Percentiles rank a stretch among this genome's conserved stretches.
phyloP scores from a whole-genome alignment of 2,329 filamentous ascomycete genomes.

The Fusarium denticulatum region DNA sequence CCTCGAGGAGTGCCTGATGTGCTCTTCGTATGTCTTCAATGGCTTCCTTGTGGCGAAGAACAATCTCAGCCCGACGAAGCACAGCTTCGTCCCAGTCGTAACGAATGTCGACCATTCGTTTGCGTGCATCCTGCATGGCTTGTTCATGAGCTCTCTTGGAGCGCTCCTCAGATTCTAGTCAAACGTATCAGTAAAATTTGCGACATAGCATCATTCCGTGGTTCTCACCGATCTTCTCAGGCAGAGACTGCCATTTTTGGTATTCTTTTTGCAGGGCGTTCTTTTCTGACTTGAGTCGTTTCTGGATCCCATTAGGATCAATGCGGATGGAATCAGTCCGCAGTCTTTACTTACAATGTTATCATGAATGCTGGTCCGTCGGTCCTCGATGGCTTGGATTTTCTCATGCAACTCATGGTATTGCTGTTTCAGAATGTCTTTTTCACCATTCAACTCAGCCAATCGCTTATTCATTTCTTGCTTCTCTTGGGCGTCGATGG shows the following conservation, averaged over 20 bases:
- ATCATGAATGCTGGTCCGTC: conserved; percentile 54
- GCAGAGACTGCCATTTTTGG: conserved; percentile 73
- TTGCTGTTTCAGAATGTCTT: conserved; percentile 48
- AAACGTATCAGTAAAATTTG: background rate
- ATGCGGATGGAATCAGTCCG: background rate
- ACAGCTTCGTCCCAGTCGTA: conserved; percentile 65
- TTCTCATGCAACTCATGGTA: conserved; percentile 51
- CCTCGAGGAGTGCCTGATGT: conserved; percentile 73
- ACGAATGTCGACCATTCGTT: conserved; percentile 59
- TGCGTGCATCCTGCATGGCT: conserved; percentile 47
- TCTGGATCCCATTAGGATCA: conserved; percentile 50
- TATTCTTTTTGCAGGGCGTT: conserved; percentile 71
- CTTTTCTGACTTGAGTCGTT: conserved; percentile 69
- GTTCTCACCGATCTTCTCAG: conserved; percentile 73
- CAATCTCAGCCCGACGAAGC: conserved; percentile 65
- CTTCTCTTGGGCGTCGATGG: conserved; percentile 75
- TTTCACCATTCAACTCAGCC: conserved; percentile 52
- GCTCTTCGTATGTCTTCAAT: conserved; percentile 70
- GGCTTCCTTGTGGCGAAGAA: conserved; percentile 64
- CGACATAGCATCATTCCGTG: background rate
- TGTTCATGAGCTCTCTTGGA: conserved; percentile 45
- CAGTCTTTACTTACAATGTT: conserved; percentile 47
- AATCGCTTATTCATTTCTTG: conserved; percentile 66
- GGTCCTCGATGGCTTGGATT: conserved; percentile 53
- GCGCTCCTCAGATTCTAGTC: conserved; percentile 51